Conservation (phyloP, 805 yeast genomes). For the Pichia exigua region DNA sequence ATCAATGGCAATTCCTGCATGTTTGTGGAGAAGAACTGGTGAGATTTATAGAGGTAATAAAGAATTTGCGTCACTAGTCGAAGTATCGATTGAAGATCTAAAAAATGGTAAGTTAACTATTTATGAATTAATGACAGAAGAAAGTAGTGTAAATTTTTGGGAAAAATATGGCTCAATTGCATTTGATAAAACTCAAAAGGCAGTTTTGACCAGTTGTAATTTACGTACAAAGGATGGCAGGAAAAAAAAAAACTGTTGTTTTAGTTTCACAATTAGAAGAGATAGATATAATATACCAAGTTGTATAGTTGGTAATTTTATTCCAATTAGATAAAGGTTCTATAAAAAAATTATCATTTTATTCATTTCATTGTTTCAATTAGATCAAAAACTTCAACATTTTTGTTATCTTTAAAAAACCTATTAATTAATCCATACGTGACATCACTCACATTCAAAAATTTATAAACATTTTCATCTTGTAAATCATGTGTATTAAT, state of each 20-base stretch:
- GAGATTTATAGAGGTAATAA: slow-evolving; percentile 93
- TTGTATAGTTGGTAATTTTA: slow-evolving; percentile 91
- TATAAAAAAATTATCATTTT: slow-evolving; percentile 20
- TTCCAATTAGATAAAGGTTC: slow-evolving; percentile 51
- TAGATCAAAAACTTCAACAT: slow-evolving; percentile 6
- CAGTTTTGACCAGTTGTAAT: slow-evolving; percentile 87
- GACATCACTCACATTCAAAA: slow-evolving; percentile 26
- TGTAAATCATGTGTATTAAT: neutral
- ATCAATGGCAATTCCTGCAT: slow-evolving; percentile 96
- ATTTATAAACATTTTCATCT: slow-evolving; percentile 12
- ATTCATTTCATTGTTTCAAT: slow-evolving; percentile 6
- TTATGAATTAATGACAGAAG: slow-evolving; percentile 91
- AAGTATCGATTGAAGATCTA: slow-evolving; percentile 80
- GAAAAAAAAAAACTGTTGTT: slow-evolving; percentile 78
- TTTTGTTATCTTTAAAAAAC: slow-evolving; percentile 16
- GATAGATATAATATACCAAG: slow-evolving; percentile 93
- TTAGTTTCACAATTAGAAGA: slow-evolving; percentile 86
- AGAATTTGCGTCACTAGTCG: slow-evolving; percentile 90
- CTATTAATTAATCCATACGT: slow-evolving; percentile 22
- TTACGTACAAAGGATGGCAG: slow-evolving; percentile 76
- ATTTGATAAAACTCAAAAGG: slow-evolving; percentile 91
- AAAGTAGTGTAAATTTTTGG: slow-evolving; percentile 95
- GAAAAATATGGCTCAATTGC: slow-evolving; percentile 96
- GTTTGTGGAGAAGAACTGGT: slow-evolving; percentile 95
- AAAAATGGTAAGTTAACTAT: slow-evolving; percentile 89